phyloP scores from a whole-genome alignment of 768 basidiomycete species.

The Termitomyces sp. region DNA sequence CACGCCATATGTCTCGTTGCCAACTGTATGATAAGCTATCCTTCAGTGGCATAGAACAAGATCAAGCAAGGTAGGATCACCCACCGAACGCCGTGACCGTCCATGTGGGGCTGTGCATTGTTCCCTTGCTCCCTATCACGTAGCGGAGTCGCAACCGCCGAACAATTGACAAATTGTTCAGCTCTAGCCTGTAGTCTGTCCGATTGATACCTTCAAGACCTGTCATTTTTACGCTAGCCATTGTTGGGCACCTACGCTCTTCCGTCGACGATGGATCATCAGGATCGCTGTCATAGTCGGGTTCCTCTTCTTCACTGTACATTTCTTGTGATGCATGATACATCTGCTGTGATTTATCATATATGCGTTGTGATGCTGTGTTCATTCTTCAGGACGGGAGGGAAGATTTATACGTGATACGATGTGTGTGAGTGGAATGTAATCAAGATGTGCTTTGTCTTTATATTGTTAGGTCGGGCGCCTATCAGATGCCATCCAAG shows the following conservation, averaged over 20 bases:
- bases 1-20: constrained; percentile 6
- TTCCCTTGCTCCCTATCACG: background rate
- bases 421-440: background rate
- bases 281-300: background rate
- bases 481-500: background rate
- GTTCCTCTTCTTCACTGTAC: too few relatives aligned
- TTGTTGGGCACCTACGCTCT: background rate
- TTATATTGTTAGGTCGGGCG: background rate
- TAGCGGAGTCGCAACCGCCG: constrained; percentile 5
- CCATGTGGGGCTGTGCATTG: constrained; percentile 7
- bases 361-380: constrained; percentile 2
- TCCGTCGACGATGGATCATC: background rate
- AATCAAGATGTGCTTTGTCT: background rate
- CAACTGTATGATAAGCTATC: background rate
- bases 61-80: background rate
- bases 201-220: background rate
- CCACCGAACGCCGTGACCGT: constrained; percentile 10
- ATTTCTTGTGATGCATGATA: background rate
- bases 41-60: background rate
- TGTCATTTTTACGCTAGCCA: background rate
- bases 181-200: constrained; percentile 10
- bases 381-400: background rate
- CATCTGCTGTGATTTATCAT: constrained; percentile 1
- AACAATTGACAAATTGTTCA: constrained; percentile 7
- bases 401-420: background rate